Percentiles rank a stretch among this genome's conserved stretches.
Evolutionary conservation across 2,329 filamentous ascomycete species (phyloP).

Genomic region (Alternaria brassicicola): DNA sequence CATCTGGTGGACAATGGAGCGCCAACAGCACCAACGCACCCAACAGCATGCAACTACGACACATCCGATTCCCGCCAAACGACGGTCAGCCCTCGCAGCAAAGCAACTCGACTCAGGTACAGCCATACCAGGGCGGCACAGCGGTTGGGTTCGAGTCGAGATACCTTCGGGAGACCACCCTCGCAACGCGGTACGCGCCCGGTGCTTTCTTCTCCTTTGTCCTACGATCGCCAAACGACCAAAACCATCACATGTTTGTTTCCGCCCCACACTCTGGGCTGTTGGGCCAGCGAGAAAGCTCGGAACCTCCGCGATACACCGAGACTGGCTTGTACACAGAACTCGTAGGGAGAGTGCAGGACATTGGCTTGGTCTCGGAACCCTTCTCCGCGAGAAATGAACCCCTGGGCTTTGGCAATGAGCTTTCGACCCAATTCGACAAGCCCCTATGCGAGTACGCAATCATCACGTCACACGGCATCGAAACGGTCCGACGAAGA

Average conservation of each 20-base stretch:
- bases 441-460: slow-evolving; percentile 81
- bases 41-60: slow-evolving; percentile 96
- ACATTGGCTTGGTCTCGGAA: slow-evolving; percentile 76
- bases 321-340: slow-evolving; percentile 84
- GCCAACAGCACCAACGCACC: slow-evolving; percentile 71
- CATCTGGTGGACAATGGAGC: slow-evolving; percentile 69
- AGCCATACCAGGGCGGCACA: slow-evolving; percentile 37
- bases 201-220: slow-evolving; percentile 92
- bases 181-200: slow-evolving; percentile 71
- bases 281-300: slow-evolving; percentile 67
- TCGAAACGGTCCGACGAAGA: slow-evolving; percentile 83
- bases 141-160: slow-evolving; percentile 38
- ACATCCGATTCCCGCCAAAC: slow-evolving; percentile 88
- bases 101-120: slow-evolving; percentile 35
- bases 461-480: slow-evolving; percentile 86
- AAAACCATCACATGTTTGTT: slow-evolving; percentile 75
- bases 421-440: slow-evolving; percentile 95
- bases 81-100: slow-evolving; percentile 29
- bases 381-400: slow-evolving; percentile 69
- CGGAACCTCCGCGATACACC: slow-evolving; percentile 65
- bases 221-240: slow-evolving; percentile 63
- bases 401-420: slow-evolving; percentile 84
- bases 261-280: slow-evolving; percentile 86
- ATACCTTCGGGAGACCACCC: slow-evolving; percentile 49
- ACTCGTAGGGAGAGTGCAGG: slow-evolving; percentile 75